phyloP scores from a whole-genome alignment of 2,329 filamentous ascomycete species.

The Fusarium burgessii region DNA sequence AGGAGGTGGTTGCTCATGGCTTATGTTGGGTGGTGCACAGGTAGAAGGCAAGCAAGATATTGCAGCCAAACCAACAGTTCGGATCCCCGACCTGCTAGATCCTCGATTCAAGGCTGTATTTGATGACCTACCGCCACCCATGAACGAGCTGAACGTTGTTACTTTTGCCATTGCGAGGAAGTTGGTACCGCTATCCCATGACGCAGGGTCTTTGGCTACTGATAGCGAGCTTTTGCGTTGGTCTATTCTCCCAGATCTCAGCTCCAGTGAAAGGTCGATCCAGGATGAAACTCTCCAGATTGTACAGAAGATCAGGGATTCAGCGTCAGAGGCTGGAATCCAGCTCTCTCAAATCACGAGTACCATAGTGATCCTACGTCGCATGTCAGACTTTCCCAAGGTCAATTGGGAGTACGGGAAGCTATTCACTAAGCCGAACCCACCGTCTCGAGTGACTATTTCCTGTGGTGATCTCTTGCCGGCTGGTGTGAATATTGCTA shows the following conservation, averaged over 20 bases:
- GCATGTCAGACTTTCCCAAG: constrained; percentile 81
- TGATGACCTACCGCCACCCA: constrained; percentile 45
- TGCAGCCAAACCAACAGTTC: constrained; percentile 50
- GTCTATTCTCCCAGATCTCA: constrained; percentile 52
- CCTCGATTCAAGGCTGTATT: constrained; percentile 63
- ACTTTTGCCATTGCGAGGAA: constrained; percentile 9
- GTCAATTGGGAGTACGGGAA: constrained; percentile 82
- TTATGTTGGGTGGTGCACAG: constrained; percentile 70
- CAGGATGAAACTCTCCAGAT: constrained; percentile 62
- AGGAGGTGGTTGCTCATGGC: constrained; percentile 82
- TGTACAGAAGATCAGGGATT: constrained; percentile 58
- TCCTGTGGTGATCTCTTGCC: constrained; percentile 79
- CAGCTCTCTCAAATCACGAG: constrained; percentile 60
- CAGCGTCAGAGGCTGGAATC: constrained; percentile 51
- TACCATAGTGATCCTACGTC: constrained; percentile 76
- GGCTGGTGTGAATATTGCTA: constrained; percentile 66
- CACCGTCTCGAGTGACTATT: constrained; percentile 86
- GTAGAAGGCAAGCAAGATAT: constrained; percentile 58
- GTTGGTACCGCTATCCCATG: neutral
- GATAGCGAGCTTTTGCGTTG: constrained; percentile 51
- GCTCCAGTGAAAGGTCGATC: constrained; percentile 50
- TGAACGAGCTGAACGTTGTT: constrained; percentile 11
- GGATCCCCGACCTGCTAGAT: constrained; percentile 76
- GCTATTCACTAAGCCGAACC: constrained; percentile 82
- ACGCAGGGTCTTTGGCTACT: constrained; percentile 20